These are phyloP conservation scores for Paraurostyla sp. DNA, from an alignment of 73 alveolate genomes.

Conservation along the genomic window DNA sequence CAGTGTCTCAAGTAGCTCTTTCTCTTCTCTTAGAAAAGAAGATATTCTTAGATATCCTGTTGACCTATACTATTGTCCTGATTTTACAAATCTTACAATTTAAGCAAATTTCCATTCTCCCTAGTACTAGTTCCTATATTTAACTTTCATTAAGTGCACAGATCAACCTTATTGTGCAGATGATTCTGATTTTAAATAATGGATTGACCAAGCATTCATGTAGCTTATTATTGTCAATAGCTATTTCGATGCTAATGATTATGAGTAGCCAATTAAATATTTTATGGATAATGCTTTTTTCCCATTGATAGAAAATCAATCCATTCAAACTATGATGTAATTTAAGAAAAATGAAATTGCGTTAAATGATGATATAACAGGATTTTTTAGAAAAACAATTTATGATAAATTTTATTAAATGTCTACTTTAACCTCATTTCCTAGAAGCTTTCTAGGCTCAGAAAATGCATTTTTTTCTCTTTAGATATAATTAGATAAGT, in stretches of 20 bases:
- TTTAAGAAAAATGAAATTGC: not conserved
- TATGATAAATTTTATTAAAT: not conserved
- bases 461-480: not conserved
- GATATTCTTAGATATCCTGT: not conserved
- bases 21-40: not conserved
- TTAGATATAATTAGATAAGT: not conserved
- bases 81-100: constrained; percentile 10
- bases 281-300: constrained; percentile 25
- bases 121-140: not conserved
- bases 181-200: not conserved
- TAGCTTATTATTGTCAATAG: not conserved
- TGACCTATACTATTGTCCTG: constrained; percentile 24
- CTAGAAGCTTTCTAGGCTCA: not conserved
- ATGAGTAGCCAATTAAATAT: not conserved
- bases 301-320: not conserved
- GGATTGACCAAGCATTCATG: not conserved
- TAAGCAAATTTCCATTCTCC: constrained; percentile 53
- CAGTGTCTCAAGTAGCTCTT: not conserved
- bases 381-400: not conserved
- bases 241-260: not conserved
- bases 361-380: not conserved
- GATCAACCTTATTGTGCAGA: not conserved
- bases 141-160: not conserved
- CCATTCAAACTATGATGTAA: not conserved
- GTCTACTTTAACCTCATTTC: not conserved